phyloP scores from a whole-genome alignment of 306 rosid species.

The Betula pendula region DNA sequence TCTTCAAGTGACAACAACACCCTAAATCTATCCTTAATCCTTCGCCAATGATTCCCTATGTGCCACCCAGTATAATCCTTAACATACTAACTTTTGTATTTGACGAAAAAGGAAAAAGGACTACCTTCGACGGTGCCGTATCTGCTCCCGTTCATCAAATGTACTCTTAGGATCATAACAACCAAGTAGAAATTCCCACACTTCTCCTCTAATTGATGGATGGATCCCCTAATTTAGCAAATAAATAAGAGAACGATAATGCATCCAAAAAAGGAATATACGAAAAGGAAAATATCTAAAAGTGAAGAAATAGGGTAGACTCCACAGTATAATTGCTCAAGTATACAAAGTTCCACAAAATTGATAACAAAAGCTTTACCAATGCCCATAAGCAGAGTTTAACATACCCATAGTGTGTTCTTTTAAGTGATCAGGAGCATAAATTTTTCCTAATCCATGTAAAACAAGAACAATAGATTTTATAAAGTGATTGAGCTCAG shows the following conservation, averaged over 20 bases:
- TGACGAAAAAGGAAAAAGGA: conserved; percentile 19
- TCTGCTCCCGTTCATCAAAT: conserved; percentile 84
- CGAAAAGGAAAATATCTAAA: neutral
- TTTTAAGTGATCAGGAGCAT: neutral
- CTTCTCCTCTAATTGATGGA: conserved; percentile 97
- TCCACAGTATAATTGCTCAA: neutral
- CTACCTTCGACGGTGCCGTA: conserved; percentile 76
- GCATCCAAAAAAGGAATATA: neutral
- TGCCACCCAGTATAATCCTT: neutral
- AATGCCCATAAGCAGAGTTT: neutral
- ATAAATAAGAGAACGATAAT: conserved; percentile 17
- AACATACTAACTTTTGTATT: neutral
- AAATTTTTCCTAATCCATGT: neutral
- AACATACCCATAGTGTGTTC: neutral
- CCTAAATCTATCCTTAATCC: neutral
- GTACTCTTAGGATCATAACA: conserved; percentile 84
- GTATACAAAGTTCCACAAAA: neutral
- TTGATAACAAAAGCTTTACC: neutral
- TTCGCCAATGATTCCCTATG: neutral
- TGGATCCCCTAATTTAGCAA: conserved; percentile 75
- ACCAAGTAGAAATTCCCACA: conserved; percentile 98
- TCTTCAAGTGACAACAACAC: neutral
- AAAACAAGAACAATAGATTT: neutral
- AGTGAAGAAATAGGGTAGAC: neutral
- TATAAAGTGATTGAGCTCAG: neutral